A percentile compares a stretch with the other conserved stretches of the same genome.
These are phyloP conservation scores for Hymenochaete sp. DNA, from an alignment of 1,284 basidiomycete genomes.

Conservation along the genomic window DNA sequence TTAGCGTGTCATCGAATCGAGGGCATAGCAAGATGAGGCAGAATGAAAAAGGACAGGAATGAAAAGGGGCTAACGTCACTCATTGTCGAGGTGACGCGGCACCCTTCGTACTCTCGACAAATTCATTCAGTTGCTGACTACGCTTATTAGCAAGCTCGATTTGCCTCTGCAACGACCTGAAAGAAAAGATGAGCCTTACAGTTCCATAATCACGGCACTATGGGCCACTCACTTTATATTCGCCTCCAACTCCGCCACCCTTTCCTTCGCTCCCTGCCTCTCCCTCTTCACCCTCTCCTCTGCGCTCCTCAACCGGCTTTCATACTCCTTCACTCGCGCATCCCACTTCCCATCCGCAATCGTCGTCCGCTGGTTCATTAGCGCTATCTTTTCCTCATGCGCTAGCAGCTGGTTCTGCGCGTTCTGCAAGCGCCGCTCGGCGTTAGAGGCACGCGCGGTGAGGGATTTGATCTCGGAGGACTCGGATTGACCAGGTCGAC, in stretches of 20 bases:
- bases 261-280: conserved; percentile 89
- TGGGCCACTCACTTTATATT: conserved; percentile 50
- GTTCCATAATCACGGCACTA: neutral
- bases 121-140: conserved; percentile 55
- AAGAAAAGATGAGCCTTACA: conserved; percentile 13
- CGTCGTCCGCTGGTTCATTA: conserved; percentile 60
- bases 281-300: conserved; percentile 95
- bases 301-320: conserved; percentile 71
- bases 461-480: conserved; percentile 66
- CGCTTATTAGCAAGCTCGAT: conserved; percentile 64
- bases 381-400: conserved; percentile 76
- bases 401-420: conserved; percentile 75
- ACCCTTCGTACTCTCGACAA: conserved; percentile 44
- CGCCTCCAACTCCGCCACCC: conserved; percentile 58
- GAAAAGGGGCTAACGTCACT: neutral
- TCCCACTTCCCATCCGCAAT: conserved; percentile 85
- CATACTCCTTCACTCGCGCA: conserved; percentile 85
- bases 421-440: conserved; percentile 75
- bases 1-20: neutral
- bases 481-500: conserved; percentile 59
- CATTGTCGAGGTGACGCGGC: conserved; percentile 14
- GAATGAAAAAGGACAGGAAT: neutral
- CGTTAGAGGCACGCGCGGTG: conserved; percentile 63
- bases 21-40: neutral
- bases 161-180: conserved; percentile 59